Base-by-base conservation (phyloP, 129 eudicot genomes). In the Pittosporum tobira region DNA sequence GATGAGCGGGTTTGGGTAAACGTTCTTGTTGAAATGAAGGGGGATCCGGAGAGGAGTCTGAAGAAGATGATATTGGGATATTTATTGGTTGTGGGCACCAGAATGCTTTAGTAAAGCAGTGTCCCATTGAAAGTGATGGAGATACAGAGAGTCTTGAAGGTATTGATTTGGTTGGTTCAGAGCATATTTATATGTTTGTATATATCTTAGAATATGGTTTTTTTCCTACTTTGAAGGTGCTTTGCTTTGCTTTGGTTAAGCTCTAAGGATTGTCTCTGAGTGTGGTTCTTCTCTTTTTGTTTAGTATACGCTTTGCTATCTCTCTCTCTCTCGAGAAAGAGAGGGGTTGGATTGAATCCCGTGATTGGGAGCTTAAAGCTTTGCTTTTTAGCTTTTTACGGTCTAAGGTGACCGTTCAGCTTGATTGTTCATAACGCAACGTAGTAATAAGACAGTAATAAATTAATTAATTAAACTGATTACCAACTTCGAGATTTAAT, bases 51-150 rank as follows among this genome's bases (percentile, higher is more conserved):
- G 83, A 18, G 57, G 59, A 20, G 64, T 51, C 72, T n/a, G 84
- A 67, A 3, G 84, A 66, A 15, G 94, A 80, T 42, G 82, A 51
- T 26, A 89, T 89, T 20, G 84, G 82, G 46, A 89, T 75, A 11
- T 85, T 81, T 7, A 71, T 71, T 48, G 70, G 44, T 69, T 72
- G 79, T 24, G 54, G 7, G 36, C 69, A 73, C 14, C 76, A 57
- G 40, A 46, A 57, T 27, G 59, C 53, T 12, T 48, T 54, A 43
- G 77, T 59, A 63, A 71, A 85, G 66, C 97, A 88, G 24, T 57
- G 65, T 36, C 97, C 97, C 97, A 88, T 54, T 29, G 36, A 66
- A 18, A 29, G 50, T 67, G 66, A 58, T 63, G 46, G 69, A 58
- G 71, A 43, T 56, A 48, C 63, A 36, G 67, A 25, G 65, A 51